Conservation (phyloP, 306 rosid genomes). For the Styphnolobium japonicum region DNA sequence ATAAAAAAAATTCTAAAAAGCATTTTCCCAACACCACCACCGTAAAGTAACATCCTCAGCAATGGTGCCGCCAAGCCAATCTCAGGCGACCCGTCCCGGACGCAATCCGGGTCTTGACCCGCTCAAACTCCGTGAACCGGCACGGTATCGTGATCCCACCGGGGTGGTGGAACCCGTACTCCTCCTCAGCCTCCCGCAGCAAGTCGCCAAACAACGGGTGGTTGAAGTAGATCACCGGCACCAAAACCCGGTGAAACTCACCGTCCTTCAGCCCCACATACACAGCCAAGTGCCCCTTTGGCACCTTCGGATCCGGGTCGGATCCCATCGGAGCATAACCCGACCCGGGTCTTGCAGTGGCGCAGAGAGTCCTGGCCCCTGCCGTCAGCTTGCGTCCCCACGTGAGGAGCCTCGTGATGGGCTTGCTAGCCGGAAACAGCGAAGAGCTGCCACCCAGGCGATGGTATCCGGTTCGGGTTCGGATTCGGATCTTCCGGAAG, state of each 20-base stretch:
- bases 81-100: conserved; percentile 34
- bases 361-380: conserved; percentile 47
- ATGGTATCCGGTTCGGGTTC: conserved; percentile 24
- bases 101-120: conserved; percentile 61
- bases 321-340: conserved; percentile 40
- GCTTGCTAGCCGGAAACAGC: not conserved
- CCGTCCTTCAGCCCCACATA: conserved; percentile 75
- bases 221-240: conserved; percentile 75
- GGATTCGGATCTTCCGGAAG: conserved; percentile 10
- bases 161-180: conserved; percentile 61
- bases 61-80: conserved; percentile 34
- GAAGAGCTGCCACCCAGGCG: not conserved
- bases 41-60: conserved; percentile 17
- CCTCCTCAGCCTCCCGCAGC: conserved; percentile 60
- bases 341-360: conserved; percentile 22
- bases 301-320: conserved; percentile 35
- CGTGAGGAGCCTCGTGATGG: conserved; percentile 35
- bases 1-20: not conserved
- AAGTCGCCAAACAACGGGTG: conserved; percentile 73
- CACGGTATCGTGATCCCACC: conserved; percentile 86
- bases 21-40: not conserved
- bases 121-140: conserved; percentile 61
- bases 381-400: conserved; percentile 58
- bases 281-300: conserved; percentile 72
- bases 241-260: conserved; percentile 57